Base-by-base conservation (phyloP, 495 filamentous ascomycete species). In the Aspergillus indologenus region DNA sequence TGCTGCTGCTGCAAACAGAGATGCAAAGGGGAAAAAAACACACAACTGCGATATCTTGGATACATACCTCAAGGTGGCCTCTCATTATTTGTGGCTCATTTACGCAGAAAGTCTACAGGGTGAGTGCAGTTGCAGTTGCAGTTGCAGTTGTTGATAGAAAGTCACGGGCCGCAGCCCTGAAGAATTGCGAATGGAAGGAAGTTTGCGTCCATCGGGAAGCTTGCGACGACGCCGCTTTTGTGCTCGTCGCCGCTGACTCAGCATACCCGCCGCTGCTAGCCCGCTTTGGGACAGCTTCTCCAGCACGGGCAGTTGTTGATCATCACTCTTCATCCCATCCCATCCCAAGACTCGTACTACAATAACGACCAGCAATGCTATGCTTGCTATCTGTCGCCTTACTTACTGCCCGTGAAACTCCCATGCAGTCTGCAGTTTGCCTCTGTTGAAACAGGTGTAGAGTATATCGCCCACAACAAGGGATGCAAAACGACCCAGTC, bases 1-100 rank as follows among this genome's bases (percentile, higher is more conserved):
- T 89, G 86, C 87, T 77, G 63, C 53, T 67, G 61, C 57, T 60
- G 29, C 15, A 31, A 9, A 11, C 3, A 4, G 26, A 43, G 52
- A 31, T 45, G 31, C 53, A 43, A 49, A 50, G 21, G 31, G 21
- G 49, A 56, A 11, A 53, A 0, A 49, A 43, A 53, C 21, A 9
- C 34, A 15, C 12, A 40, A 40, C n/a, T n/a, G 12, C 17, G 14
- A 56, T 42, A 18, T 5, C 26, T 4, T 3, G 26, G 9, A 29
- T 26, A 62, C 75, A 59, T 75, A 79, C 76, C 76, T 74, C 72
- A 56, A 53, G 72, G 58, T 51, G 61, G 58, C 52, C 60, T 65
- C 57, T 66, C 72, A 77, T 79, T 61, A 61, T 67, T 64, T 58
- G 59, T 22, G 61, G 34, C 24, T 52, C 29, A 45, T 57, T 53